Evolutionary conservation across 2,329 filamentous ascomycete genomes (phyloP).

Genomic region (Fusarium musae): DNA sequence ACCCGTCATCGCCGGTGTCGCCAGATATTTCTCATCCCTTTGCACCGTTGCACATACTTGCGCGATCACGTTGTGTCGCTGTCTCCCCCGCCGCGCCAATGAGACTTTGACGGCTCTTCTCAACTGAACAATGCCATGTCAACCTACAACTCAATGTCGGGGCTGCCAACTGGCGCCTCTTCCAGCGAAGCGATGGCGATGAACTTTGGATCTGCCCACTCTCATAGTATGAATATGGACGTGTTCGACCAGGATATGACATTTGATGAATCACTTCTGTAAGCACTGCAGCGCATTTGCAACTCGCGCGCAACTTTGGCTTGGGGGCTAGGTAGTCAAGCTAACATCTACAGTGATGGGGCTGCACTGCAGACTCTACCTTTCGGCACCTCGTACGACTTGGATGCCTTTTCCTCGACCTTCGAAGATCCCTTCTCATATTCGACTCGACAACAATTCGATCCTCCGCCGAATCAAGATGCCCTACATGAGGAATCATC

Average conservation of each 20-base stretch:
- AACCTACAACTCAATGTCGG: slow-evolving; percentile 67
- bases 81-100: slow-evolving; percentile 38
- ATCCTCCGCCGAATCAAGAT: slow-evolving; percentile 57
- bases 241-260: slow-evolving; percentile 63
- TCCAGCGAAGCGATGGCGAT: slow-evolving; percentile 60
- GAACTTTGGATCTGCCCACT: slow-evolving; percentile 52
- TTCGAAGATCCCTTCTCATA: slow-evolving; percentile 75
- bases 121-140: slow-evolving; percentile 64
- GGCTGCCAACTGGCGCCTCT: slow-evolving; percentile 58
- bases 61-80: slow-evolving; percentile 34
- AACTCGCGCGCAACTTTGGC: slow-evolving; percentile 22
- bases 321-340: not conserved
- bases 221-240: slow-evolving; percentile 57
- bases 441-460: slow-evolving; percentile 60
- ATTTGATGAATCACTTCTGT: slow-evolving; percentile 69
- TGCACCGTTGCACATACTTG: slow-evolving; percentile 25
- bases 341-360: slow-evolving; percentile 48
- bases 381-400: slow-evolving; percentile 70
- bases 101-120: slow-evolving; percentile 46
- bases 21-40: not conserved
- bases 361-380: slow-evolving; percentile 54
- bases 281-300: slow-evolving; percentile 39
- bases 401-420: slow-evolving; percentile 68
- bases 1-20: slow-evolving; percentile 11
- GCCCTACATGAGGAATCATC: slow-evolving; percentile 59